phyloP scores from a whole-genome alignment of 2,329 filamentous ascomycete species.

The Fusarium metavorans region DNA sequence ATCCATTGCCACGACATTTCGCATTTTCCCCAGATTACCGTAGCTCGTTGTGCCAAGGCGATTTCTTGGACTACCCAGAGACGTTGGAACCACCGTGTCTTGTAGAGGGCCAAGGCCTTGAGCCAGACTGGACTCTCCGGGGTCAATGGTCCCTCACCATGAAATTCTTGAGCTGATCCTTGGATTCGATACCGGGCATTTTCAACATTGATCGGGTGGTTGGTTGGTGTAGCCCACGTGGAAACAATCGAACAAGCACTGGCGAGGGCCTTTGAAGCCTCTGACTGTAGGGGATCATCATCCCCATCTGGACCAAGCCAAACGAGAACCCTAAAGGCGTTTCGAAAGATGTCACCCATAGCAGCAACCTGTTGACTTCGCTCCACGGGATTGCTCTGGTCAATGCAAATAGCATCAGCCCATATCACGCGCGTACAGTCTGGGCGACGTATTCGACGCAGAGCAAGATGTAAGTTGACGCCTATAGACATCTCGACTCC shows the following conservation, averaged over 20 bases:
- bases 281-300: not conserved
- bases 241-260: not conserved
- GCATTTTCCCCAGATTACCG: not conserved
- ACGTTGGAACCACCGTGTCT: not conserved
- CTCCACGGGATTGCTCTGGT: not conserved
- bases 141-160: not conserved
- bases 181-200: not conserved
- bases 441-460: not conserved
- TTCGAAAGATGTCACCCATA: not conserved
- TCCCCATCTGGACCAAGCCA: not conserved
- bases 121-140: not conserved
- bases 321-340: not conserved
- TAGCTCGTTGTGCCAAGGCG: not conserved
- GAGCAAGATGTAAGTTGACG: not conserved
- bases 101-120: not conserved
- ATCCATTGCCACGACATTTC: not conserved
- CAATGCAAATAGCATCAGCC: not conserved
- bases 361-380: not conserved
- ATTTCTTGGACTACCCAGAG: conserved; percentile 1
- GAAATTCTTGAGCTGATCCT: not conserved
- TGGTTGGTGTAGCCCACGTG: not conserved
- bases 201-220: not conserved
- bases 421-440: not conserved
- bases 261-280: not conserved
- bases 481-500: not conserved